These are phyloP conservation scores for Monilinia aucupariae DNA, from an alignment of 2,329 filamentous ascomycete genomes.

Conservation along the genomic window DNA sequence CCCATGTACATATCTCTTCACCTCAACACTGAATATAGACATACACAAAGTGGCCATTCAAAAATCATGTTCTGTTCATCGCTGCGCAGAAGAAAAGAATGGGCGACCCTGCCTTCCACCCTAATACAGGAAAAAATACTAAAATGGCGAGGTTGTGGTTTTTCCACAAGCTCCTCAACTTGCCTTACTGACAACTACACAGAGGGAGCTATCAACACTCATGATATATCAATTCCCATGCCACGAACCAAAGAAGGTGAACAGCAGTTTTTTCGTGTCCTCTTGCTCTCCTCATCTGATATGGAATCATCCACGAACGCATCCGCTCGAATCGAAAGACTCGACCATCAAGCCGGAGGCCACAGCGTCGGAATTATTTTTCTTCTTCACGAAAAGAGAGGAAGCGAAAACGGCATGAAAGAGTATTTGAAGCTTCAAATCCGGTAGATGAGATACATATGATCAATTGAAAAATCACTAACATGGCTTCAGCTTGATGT, in stretches of 20 bases:
- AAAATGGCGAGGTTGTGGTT: constrained; percentile 33
- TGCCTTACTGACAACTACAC: constrained; percentile 13
- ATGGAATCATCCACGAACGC: constrained; percentile 16
- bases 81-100: constrained; percentile 32
- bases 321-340: constrained; percentile 32
- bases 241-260: constrained; percentile 16
- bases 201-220: constrained; percentile 30
- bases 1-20: neutral
- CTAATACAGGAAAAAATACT: constrained; percentile 26
- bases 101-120: constrained; percentile 27
- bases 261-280: constrained; percentile 27
- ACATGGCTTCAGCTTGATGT: constrained; percentile 26
- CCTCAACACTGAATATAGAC: neutral
- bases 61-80: constrained; percentile 34
- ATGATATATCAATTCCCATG: constrained; percentile 32
- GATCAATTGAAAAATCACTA: neutral
- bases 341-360: constrained; percentile 33
- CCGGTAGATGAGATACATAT: constrained; percentile 22
- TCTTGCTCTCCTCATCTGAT: constrained; percentile 32
- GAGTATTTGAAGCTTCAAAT: constrained; percentile 32
- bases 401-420: constrained; percentile 24
- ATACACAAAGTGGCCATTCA: neutral
- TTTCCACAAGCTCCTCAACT: neutral
- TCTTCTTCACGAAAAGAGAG: constrained; percentile 28
- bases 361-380: constrained; percentile 33